Evolutionary conservation across 2,329 filamentous ascomycete genomes (phyloP), one percentile per base, ranked within the genome.

Genomic region (Ophiostoma quercus): DNA sequence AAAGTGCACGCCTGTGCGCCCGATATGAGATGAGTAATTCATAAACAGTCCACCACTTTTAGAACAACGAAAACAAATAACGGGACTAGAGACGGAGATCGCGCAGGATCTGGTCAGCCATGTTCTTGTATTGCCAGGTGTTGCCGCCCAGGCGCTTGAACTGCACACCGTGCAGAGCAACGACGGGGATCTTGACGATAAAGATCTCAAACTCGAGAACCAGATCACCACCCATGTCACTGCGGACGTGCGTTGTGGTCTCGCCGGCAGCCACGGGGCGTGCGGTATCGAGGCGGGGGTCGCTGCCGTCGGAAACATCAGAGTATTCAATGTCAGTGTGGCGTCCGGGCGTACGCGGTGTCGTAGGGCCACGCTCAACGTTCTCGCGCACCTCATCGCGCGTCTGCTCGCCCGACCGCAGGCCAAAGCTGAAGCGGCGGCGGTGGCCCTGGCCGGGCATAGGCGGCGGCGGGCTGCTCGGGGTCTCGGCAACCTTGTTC

Each of bases 121-220:
- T 96, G 77, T 92, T 94, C 83, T 97, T 97, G 82, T 96, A 99
- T 79, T 97, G 94, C 94, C 94, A 98, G 71, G 95, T 98, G 71
- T 96, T 94, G 47, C 95, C 94, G 70, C 92, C 88, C 74, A 98
- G 90, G 77, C 95, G 93, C 84, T 99, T 99, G 83, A 99, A 99
- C 79, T 98, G 95, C 72, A 99, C 94, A 67, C 95, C 95, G 77
- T 99, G 94, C 70, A 99, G 81, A 60, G 91, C 93, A 72, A 99
- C 88, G 68, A 99, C 82, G 14, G 95, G 95, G 34, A 99, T 93
- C 81, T 99, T 99, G 78, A 99, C 95, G 74, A 99, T 95, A 74
- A 97, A 89, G 73, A 98, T 97, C 78, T 99, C 95, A 77, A 98
- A 99, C 73, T 92, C 89, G 68, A 98, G 82, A 54, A 92, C 85